Evolutionary conservation across 805 yeast species (phyloP).

Genomic region (Candida sphagnicola): DNA sequence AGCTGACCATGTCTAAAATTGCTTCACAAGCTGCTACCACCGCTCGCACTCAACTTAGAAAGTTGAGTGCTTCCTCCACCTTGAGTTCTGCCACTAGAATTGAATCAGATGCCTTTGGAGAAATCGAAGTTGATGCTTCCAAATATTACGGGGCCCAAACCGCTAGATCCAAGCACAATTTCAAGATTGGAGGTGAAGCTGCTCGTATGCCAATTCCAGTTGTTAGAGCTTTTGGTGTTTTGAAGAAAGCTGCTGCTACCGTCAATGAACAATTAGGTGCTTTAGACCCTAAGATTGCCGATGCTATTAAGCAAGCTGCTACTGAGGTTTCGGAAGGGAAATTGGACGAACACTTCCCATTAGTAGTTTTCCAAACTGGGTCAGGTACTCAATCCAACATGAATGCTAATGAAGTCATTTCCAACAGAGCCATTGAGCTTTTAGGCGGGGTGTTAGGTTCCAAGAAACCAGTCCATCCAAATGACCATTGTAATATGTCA

Average conservation of each 20-base stretch:
- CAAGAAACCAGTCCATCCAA: constrained; percentile 94
- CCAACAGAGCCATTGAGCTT: constrained; percentile 95
- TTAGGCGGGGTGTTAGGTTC: constrained; percentile 92
- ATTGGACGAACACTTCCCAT: constrained; percentile 90
- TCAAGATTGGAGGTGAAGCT: constrained; percentile 90
- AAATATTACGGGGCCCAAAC: constrained; percentile 99
- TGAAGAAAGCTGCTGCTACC: constrained; percentile 92
- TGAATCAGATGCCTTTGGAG: constrained; percentile 96
- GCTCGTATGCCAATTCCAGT: constrained; percentile 92
- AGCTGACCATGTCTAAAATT: constrained; percentile 24
- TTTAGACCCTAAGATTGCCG: constrained; percentile 78
- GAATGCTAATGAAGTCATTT: constrained; percentile 98
- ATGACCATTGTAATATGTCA: constrained; percentile 97
- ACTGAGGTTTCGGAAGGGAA: constrained; percentile 93
- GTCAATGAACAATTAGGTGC: constrained; percentile 79
- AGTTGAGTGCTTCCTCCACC: constrained; percentile 24
- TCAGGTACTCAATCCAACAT: constrained; percentile 98
- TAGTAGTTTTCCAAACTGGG: constrained; percentile 98
- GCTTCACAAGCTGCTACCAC: constrained; percentile 12
- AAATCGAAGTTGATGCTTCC: constrained; percentile 81
- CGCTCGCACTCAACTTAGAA: constrained; percentile 16
- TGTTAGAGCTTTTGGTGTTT: constrained; percentile 85
- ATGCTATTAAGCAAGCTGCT: constrained; percentile 89
- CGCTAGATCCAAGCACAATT: constrained; percentile 87
- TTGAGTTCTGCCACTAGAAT: constrained; percentile 45